Evolutionary conservation across 1,139 yeast species (phyloP), one percentile per base, ranked within the genome.

Genomic region (Diutina scorzettiae): DNA sequence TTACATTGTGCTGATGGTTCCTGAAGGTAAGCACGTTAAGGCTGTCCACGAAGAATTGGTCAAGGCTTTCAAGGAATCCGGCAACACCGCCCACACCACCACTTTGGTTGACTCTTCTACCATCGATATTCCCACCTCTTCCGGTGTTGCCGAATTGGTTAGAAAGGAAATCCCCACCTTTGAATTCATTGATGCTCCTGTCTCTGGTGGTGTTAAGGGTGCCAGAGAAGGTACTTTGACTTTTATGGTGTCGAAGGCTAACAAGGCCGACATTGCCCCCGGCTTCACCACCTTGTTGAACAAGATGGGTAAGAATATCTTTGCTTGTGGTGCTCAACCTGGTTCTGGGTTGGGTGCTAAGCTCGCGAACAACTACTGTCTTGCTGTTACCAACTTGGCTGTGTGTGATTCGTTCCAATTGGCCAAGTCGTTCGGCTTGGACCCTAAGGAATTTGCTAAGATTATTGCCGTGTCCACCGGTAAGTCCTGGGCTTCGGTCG

Each of bases 291-390:
- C 44, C 7, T 55, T 70, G 28, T 60, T 76, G 47, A 53, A 57
- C 40, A 61, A 58, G 45, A 75, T 76, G 81, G 81, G 81, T 18
- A 57, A 60, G 36, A 66, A 70, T 44, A 60, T 74, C 40, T 71
- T 76, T 54, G 71, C 76, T 16, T 73, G 80, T 52, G 81, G 81
- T 18, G 30, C 48, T 12, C 56, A 59, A 27, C 76, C 73, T 44
- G 80, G 81, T 12, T 53, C 74, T 2, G 81, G 81, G 1, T 63
- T 76, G 46, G 77, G 78, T 31, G 81, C 81, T 12, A 76, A 76
- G 52, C 64, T 76, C 47, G 66, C 78, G 42, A 76, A 76, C 58
- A 76, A 76, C 54, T 76, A 76, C 52, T 62, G 76, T 43, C 61
- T 76, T 45, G 81, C 81, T 0, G 62, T 76, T 28, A 72, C 76